Percentiles rank a stretch among this genome's conserved stretches.
Conservation (phyloP, 768 basidiomycete species). For the Suillus subaureus region DNA sequence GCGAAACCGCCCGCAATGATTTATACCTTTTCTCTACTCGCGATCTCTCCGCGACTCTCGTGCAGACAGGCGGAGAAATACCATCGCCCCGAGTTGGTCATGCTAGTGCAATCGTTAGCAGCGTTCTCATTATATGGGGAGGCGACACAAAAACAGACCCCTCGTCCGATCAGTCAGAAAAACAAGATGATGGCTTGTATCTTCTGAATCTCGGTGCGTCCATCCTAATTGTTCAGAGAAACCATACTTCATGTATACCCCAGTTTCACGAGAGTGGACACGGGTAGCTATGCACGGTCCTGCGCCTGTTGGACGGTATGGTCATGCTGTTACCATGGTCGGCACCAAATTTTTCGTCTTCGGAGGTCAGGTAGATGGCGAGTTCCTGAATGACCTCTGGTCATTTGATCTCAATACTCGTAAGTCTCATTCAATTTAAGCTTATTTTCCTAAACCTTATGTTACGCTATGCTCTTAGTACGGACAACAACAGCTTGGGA, state of each 20-base stretch:
- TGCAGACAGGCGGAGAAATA: conserved; percentile 87
- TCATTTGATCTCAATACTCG: conserved; percentile 93
- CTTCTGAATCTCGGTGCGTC: conserved; percentile 88
- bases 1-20: conserved; percentile 88
- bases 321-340: conserved; percentile 92
- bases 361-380: conserved; percentile 94
- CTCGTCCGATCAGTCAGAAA: conserved; percentile 61
- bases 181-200: conserved; percentile 92
- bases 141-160: conserved; percentile 90
- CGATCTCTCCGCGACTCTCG: conserved; percentile 75
- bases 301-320: conserved; percentile 88
- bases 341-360: conserved; percentile 93
- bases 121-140: conserved; percentile 96
- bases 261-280: conserved; percentile 96
- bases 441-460: conserved; percentile 6
- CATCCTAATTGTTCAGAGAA: conserved; percentile 1
- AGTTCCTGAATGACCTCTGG: conserved; percentile 95
- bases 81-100: conserved; percentile 95
- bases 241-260: conserved; percentile 5
- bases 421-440: conserved; percentile 42
- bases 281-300: conserved; percentile 76
- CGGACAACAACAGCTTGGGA: conserved; percentile 88
- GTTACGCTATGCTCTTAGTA: conserved; percentile 47
- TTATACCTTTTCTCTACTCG: conserved; percentile 86
- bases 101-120: conserved; percentile 93